phyloP scores from a whole-genome alignment of 805 yeast genomes.

The Torulaspora indica region DNA sequence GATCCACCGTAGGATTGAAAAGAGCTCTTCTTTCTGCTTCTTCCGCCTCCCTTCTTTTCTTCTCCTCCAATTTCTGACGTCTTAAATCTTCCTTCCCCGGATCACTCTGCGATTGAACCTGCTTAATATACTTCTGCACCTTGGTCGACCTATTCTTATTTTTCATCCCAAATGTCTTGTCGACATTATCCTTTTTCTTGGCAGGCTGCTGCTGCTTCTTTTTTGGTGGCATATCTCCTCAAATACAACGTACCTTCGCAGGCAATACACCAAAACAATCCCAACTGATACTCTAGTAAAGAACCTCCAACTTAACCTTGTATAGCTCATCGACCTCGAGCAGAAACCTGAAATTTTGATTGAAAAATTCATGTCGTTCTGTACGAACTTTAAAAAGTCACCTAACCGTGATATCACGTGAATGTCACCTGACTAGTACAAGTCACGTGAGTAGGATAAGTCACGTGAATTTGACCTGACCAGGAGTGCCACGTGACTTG shows the following conservation, averaged over 20 bases:
- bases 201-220: conserved; percentile 44
- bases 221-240: conserved; percentile 61
- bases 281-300: too few species aligned
- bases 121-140: conserved; percentile 69
- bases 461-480: too few species aligned
- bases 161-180: conserved; percentile 92
- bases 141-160: conserved; percentile 92
- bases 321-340: background rate
- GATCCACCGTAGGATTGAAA: conserved; percentile 63
- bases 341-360: conserved; percentile 3
- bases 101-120: conserved; percentile 59
- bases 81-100: conserved; percentile 73
- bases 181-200: conserved; percentile 67
- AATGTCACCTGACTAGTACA: background rate
- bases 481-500: too few species aligned
- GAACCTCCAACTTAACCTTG: too few species aligned
- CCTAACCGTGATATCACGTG: background rate
- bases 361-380: background rate
- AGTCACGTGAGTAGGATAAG: too few species aligned
- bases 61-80: conserved; percentile 65
- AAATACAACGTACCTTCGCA: background rate
- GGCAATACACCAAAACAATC: background rate
- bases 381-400: background rate
- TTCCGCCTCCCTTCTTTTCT: conserved; percentile 87
- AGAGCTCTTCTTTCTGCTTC: conserved; percentile 80